Evolutionary conservation across 2,329 filamentous ascomycete species (phyloP).

Genomic region (Epichloe typhina): DNA sequence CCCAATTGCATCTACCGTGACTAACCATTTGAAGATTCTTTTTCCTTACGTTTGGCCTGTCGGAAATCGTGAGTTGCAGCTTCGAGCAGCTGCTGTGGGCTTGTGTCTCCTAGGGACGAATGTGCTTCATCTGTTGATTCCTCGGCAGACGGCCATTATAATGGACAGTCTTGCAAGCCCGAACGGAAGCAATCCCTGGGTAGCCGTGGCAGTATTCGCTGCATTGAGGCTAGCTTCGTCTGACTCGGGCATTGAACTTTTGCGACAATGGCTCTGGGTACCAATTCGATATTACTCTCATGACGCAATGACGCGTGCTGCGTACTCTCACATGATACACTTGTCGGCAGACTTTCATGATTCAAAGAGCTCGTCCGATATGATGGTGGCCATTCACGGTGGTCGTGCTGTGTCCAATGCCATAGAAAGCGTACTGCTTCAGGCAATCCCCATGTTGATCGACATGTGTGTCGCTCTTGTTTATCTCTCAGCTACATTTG

Average conservation of each 20-base stretch:
- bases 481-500: conserved; percentile 45
- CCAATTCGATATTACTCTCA: conserved; percentile 45
- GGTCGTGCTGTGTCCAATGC: conserved; percentile 40
- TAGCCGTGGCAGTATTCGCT: conserved; percentile 38
- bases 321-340: conserved; percentile 46
- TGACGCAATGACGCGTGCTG: conserved; percentile 38
- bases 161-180: conserved; percentile 45
- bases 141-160: conserved; percentile 70
- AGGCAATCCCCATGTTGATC: conserved; percentile 45
- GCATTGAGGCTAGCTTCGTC: conserved; percentile 38
- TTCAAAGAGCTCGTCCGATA: conserved; percentile 45
- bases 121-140: conserved; percentile 61
- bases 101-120: conserved; percentile 58
- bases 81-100: conserved; percentile 52
- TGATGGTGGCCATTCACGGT: conserved; percentile 42
- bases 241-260: conserved; percentile 39
- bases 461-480: conserved; percentile 46
- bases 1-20: not conserved
- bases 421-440: conserved; percentile 44
- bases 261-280: conserved; percentile 43
- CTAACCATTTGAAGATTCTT: conserved; percentile 42
- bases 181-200: conserved; percentile 36
- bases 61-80: conserved; percentile 50
- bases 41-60: conserved; percentile 70
- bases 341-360: conserved; percentile 50